Conservation (phyloP, 192 early-diverging fungal genomes). For the Umbelopsis isabellina region DNA sequence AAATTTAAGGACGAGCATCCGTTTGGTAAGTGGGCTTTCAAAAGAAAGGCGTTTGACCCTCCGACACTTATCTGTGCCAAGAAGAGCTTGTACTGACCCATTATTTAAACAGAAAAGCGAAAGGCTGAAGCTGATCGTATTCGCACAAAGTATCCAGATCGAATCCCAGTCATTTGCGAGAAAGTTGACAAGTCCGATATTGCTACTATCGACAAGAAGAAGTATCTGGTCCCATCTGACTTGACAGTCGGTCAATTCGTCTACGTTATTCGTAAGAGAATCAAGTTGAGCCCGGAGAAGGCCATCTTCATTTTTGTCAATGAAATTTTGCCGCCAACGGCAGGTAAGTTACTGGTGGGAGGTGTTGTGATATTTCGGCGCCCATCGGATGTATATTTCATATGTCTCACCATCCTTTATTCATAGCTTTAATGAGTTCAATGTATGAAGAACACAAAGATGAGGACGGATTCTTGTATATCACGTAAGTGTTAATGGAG, state of each 20-base stretch:
- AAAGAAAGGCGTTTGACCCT: not conserved
- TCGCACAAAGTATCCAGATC: constrained; percentile 93
- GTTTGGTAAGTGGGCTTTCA: constrained; percentile 67
- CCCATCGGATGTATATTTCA: not conserved
- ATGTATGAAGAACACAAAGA: constrained; percentile 99
- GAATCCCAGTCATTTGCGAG: constrained; percentile 90
- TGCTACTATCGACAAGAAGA: constrained; percentile 97
- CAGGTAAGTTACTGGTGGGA: constrained; percentile 44
- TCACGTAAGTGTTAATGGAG: constrained; percentile 59
- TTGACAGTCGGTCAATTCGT: constrained; percentile 98
- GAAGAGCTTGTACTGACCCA: not conserved
- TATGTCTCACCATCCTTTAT: not conserved
- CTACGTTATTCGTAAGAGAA: constrained; percentile 95
- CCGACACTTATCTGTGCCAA: constrained; percentile 9
- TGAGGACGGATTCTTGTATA: constrained; percentile 97
- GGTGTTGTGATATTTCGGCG: not conserved
- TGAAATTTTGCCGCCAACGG: constrained; percentile 91
- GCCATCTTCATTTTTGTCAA: constrained; percentile 99
- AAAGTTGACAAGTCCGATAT: constrained; percentile 99
- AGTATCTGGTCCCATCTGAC: constrained; percentile 96
- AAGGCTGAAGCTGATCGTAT: constrained; percentile 96
- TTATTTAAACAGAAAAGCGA: constrained; percentile 78
- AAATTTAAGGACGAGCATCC: constrained; percentile 98
- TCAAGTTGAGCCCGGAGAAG: constrained; percentile 95
- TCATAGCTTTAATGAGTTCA: constrained; percentile 76